These are phyloP conservation scores for Caryopteris hybrid DNA, from an alignment of 305 asterid species.

Conservation along the genomic window DNA sequence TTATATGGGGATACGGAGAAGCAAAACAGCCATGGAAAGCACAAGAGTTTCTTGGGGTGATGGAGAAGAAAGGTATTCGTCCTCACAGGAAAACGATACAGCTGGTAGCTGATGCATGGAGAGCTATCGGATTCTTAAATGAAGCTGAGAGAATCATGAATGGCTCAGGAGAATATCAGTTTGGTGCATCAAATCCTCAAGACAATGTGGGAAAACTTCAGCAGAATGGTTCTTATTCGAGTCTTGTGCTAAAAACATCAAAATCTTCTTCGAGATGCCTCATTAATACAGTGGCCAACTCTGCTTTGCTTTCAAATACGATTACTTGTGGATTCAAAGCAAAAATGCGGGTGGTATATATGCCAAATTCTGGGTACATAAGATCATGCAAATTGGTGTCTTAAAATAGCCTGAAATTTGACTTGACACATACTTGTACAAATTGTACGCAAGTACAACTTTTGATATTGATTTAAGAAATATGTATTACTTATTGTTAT, in stretches of 20 bases:
- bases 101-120: conserved; percentile 92
- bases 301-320: conserved; percentile 20
- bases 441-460: no score
- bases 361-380: no score
- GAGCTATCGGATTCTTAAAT: conserved; percentile 55
- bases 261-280: conserved; percentile 27
- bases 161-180: conserved; percentile 21
- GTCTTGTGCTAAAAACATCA: conserved; percentile 29
- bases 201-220: no score
- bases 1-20: conserved; percentile 95
- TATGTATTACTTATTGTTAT: no score
- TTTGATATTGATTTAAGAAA: no score
- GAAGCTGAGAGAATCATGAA: conserved; percentile 61
- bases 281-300: conserved; percentile 24
- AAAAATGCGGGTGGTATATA: no score
- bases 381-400: not conserved
- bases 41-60: conserved; percentile 59
- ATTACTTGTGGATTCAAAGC: conserved; percentile 30
- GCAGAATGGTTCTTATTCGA: conserved; percentile 28
- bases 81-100: conserved; percentile 55
- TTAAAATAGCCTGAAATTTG: not conserved
- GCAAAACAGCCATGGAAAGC: conserved; percentile 90
- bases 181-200: no score
- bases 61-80: conserved; percentile 51
- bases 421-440: no score